phyloP scores from a whole-genome alignment of 345 rosid genomes.

The Eucalyptus leucophloia region DNA sequence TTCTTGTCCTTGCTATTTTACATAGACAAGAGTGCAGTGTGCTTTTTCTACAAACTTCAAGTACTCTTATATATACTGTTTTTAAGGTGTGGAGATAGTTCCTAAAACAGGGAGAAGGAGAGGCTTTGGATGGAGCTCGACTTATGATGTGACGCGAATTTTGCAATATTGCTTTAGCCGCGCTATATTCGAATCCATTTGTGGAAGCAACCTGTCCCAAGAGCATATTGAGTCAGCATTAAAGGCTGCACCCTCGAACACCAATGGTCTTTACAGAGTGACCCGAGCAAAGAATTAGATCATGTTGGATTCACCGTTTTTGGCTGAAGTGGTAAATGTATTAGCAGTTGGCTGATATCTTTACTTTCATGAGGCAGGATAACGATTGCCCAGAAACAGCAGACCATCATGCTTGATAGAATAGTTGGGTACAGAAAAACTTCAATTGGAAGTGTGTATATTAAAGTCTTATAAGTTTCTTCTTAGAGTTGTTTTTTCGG shows the following conservation, averaged over 20 bases:
- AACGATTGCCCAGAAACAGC: background rate
- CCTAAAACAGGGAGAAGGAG: background rate
- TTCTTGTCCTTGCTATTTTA: background rate
- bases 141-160: background rate
- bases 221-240: background rate
- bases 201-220: background rate
- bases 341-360: background rate
- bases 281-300: background rate
- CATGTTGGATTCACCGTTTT: background rate
- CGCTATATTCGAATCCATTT: background rate
- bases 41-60: background rate
- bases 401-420: background rate
- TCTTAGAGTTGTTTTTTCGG: background rate
- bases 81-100: background rate
- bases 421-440: background rate
- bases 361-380: background rate
- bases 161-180: background rate
- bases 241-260: background rate
- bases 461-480: background rate
- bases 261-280: background rate
- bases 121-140: background rate
- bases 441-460: background rate
- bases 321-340: background rate
- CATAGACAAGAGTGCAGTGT: slow-evolving; percentile 1
- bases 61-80: background rate